phyloP scores from a whole-genome alignment of 805 yeast species.

The Wickerhamomyces silvicola region DNA sequence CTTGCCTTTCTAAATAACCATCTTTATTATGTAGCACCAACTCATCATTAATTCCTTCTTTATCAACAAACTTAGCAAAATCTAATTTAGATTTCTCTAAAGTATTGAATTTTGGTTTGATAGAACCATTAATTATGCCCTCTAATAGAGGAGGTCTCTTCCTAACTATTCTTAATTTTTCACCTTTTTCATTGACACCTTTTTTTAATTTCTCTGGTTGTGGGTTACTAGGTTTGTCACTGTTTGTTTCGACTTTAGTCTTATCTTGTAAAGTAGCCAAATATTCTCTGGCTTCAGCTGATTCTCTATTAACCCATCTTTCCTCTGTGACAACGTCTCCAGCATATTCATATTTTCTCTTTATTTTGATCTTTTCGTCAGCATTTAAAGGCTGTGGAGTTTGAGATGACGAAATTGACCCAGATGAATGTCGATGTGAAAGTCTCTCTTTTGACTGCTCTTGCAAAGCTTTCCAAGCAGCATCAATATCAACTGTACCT shows the following conservation, averaged over 20 bases:
- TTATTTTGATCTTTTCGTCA: conserved; percentile 57
- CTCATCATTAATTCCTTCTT: conserved; percentile 78
- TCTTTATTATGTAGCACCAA: conserved; percentile 74
- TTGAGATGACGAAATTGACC: conserved; percentile 4
- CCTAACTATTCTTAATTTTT: conserved; percentile 45
- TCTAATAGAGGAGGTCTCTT: conserved; percentile 74
- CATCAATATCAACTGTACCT: conserved; percentile 39
- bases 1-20: conserved; percentile 89
- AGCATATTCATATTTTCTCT: conserved; percentile 80
- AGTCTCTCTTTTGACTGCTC: conserved; percentile 23
- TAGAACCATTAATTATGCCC: conserved; percentile 62
- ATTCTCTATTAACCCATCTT: conserved; percentile 65
- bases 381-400: conserved; percentile 10
- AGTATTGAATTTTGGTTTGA: conserved; percentile 79
- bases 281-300: conserved; percentile 86
- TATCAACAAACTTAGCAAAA: conserved; percentile 92
- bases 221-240: conserved; percentile 7
- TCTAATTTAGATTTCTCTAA: conserved; percentile 89
- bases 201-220: too few relatives aligned
- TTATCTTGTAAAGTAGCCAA: conserved; percentile 45
- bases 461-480: conserved; percentile 52
- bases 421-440: conserved; percentile 14
- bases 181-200: conserved; percentile 19
- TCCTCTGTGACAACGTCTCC: conserved; percentile 76
- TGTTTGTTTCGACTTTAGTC: conserved; percentile 9